Conservation (phyloP, 2,329 filamentous ascomycete genomes). For the Aciculosporium take region DNA sequence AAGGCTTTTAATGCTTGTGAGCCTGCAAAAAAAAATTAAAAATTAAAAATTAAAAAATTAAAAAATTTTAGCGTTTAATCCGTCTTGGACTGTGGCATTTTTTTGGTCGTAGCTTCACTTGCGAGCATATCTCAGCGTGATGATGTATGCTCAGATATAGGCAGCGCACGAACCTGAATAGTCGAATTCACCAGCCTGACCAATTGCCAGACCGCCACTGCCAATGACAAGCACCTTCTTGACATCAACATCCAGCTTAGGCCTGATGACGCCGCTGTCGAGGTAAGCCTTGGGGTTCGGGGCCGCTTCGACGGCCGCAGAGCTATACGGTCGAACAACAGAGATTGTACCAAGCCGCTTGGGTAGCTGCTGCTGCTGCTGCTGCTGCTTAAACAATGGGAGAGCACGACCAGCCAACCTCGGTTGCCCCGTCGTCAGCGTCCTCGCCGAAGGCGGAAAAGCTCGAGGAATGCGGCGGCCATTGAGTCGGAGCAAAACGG, state of each 20-base stretch:
- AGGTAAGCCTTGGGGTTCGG: slow-evolving; percentile 79
- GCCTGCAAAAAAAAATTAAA: slow-evolving; percentile 48
- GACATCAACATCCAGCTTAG: slow-evolving; percentile 67
- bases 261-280: slow-evolving; percentile 74
- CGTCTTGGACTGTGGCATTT: not conserved
- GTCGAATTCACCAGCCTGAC: slow-evolving; percentile 95
- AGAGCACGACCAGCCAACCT: slow-evolving; percentile 20
- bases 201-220: slow-evolving; percentile 88
- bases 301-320: slow-evolving; percentile 45
- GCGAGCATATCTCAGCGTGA: not conserved
- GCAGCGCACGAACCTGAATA: slow-evolving; percentile 63
- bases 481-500: slow-evolving; percentile 42
- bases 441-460: slow-evolving; percentile 28
- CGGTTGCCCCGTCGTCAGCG: slow-evolving; percentile 26
- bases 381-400: slow-evolving; percentile 14
- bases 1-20: slow-evolving; percentile 93
- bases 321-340: slow-evolving; percentile 27
- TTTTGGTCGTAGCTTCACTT: not conserved
- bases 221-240: slow-evolving; percentile 97
- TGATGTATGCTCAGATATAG: not conserved
- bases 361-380: slow-evolving; percentile 6
- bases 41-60: too few species aligned
- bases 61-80: too few species aligned
- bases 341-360: slow-evolving; percentile 36
- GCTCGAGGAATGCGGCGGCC: slow-evolving; percentile 33